phyloP scores from a whole-genome alignment of 1,139 yeast species.

The Hansenula sp. region DNA sequence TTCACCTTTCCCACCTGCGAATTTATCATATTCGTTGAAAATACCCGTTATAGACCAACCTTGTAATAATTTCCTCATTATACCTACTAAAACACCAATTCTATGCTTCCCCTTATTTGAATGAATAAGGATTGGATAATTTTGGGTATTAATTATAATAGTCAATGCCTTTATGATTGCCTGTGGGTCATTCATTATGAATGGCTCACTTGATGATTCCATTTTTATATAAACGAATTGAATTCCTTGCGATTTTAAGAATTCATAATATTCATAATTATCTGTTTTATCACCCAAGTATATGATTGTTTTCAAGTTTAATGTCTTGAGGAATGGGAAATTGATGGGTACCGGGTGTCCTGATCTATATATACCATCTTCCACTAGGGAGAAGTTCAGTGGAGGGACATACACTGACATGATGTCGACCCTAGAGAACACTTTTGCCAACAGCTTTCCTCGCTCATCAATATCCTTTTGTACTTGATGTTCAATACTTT shows the following conservation, averaged over 20 bases:
- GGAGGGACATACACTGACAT: conserved; percentile 71
- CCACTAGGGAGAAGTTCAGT: conserved; percentile 82
- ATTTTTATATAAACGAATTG: conserved; percentile 58
- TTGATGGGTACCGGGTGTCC: conserved; percentile 92
- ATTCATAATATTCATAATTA: conserved; percentile 64
- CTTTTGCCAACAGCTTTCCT: no score
- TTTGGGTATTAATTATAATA: conserved; percentile 60
- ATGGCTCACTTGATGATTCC: conserved; percentile 75
- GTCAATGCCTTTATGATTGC: conserved; percentile 61
- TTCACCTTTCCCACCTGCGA: conserved; percentile 91
- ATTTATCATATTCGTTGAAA: conserved; percentile 89
- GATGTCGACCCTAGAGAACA: background rate
- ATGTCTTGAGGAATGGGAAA: conserved; percentile 63
- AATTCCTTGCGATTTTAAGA: conserved; percentile 48
- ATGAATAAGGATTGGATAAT: conserved; percentile 84
- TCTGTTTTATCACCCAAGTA: conserved; percentile 78
- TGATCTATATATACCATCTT: conserved; percentile 80
- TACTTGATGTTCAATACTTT: no score
- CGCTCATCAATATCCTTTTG: no score
- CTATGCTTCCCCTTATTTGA: conserved; percentile 96
- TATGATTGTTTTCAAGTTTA: conserved; percentile 73
- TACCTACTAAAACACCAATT: conserved; percentile 86
- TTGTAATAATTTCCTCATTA: conserved; percentile 78
- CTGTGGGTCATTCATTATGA: conserved; percentile 51
- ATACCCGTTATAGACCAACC: conserved; percentile 94